Evolutionary conservation across 108 stramenopile genomes (phyloP).

Genomic region (Skeletonema grethae): DNA sequence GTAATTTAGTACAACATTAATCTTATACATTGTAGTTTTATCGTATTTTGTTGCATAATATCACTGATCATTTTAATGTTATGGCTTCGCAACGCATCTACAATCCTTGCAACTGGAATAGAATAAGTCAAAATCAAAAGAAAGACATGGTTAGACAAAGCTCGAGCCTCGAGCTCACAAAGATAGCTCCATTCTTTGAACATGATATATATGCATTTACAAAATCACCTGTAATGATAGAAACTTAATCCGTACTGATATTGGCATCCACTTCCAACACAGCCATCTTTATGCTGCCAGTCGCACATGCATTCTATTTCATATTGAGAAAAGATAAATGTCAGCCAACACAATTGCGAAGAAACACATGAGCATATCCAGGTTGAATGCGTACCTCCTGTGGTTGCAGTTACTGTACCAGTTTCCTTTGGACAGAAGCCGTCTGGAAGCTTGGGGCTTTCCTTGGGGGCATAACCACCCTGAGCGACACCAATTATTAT

Average conservation of each 20-base stretch:
- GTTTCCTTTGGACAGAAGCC: constrained; percentile 72
- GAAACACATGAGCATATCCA: not conserved
- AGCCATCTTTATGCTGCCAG: constrained; percentile 82
- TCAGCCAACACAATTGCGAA: constrained; percentile 4
- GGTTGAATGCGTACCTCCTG: constrained; percentile 58
- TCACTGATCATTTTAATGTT: not conserved
- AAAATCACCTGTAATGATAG: constrained; percentile 65
- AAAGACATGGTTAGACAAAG: not conserved
- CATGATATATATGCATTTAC: not conserved
- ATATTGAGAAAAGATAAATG: not conserved
- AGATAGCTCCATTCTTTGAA: too few species aligned
- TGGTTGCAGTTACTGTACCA: constrained; percentile 74
- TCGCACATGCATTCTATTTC: constrained; percentile 87
- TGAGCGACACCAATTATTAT: not conserved
- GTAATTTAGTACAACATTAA: not conserved
- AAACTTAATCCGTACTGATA: constrained; percentile 81
- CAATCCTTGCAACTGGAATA: constrained; percentile 69
- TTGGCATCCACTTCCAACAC: constrained; percentile 69
- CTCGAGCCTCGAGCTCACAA: not conserved
- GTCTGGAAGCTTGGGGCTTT: constrained; percentile 22
- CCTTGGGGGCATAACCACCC: constrained; percentile 33
- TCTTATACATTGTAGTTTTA: not conserved
- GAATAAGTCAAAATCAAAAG: not conserved
- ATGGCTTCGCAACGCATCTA: constrained; percentile 71
- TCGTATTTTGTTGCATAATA: not conserved